Evolutionary conservation across 176 grass and related monocot species (phyloP).

Genomic region (Hsuehochloa calcarea): DNA sequence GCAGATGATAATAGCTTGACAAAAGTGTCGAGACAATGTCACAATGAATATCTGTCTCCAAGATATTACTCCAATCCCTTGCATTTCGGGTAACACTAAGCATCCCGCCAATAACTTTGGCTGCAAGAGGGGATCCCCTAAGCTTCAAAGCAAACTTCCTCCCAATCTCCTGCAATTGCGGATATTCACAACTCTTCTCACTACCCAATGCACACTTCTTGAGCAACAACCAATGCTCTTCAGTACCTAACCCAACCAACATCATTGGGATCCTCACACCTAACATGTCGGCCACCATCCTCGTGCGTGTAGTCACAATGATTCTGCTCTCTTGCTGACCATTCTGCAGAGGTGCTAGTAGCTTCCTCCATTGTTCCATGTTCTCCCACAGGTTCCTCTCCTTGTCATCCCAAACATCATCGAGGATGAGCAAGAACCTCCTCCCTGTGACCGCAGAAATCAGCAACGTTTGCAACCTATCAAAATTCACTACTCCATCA

Average conservation of each 20-base stretch:
- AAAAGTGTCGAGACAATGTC: slow-evolving; percentile 33
- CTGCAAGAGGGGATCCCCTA: slow-evolving; percentile 43
- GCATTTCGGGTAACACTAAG: slow-evolving; percentile 6
- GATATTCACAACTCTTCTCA: slow-evolving; percentile 5
- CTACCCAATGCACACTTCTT: slow-evolving; percentile 33
- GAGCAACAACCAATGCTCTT: slow-evolving; percentile 42
- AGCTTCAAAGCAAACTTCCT: slow-evolving; percentile 36
- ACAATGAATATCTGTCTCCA: slow-evolving; percentile 25
- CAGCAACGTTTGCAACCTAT: slow-evolving; percentile 33
- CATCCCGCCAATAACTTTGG: slow-evolving; percentile 31
- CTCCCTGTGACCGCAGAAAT: not conserved
- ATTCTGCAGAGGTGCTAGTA: slow-evolving; percentile 34
- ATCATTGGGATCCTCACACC: slow-evolving; percentile 21
- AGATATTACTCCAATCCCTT: slow-evolving; percentile 35
- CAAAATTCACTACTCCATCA: slow-evolving; percentile 6
- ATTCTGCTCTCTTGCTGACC: slow-evolving; percentile 39
- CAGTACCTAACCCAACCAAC: slow-evolving; percentile 34
- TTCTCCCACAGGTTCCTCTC: not conserved
- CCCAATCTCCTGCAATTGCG: slow-evolving; percentile 35
- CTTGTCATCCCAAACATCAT: slow-evolving; percentile 52
- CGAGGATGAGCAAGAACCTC: slow-evolving; percentile 56
- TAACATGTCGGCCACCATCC: slow-evolving; percentile 45
- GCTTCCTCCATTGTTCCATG: not conserved
- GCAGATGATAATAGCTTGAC: slow-evolving; percentile 46
- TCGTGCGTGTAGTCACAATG: slow-evolving; percentile 42